Evolutionary conservation across 1,284 basidiomycete species (phyloP).

Genomic region (Apiotrichum laibachii): DNA sequence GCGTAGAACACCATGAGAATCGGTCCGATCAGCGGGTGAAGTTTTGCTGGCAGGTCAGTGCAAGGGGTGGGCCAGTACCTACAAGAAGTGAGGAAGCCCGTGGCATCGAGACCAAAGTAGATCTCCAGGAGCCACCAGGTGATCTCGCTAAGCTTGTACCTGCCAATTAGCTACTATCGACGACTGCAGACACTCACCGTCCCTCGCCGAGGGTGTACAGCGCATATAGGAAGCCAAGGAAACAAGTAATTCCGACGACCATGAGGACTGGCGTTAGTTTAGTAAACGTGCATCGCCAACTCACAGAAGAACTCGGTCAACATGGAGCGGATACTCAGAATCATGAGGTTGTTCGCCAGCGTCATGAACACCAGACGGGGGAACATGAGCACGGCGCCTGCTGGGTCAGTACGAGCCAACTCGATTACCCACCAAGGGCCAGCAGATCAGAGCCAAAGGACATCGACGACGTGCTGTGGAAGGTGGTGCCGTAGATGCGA

Average conservation of each 20-base stretch:
- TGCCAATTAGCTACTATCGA: neutral
- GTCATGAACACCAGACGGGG: constrained; percentile 85
- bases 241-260: constrained; percentile 81
- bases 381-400: constrained; percentile 82
- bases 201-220: constrained; percentile 67
- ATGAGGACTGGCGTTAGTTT: constrained; percentile 59
- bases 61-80: constrained; percentile 38
- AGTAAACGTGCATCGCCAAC: constrained; percentile 38
- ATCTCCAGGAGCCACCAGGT: constrained; percentile 53
- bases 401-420: neutral
- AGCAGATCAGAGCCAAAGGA: constrained; percentile 44
- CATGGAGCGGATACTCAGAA: constrained; percentile 52
- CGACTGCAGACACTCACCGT: neutral
- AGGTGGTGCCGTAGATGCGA: constrained; percentile 67
- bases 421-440: constrained; percentile 34
- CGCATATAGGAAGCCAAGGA: constrained; percentile 75
- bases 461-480: constrained; percentile 61
- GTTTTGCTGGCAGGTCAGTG: constrained; percentile 54
- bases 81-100: constrained; percentile 75
- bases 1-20: constrained; percentile 77
- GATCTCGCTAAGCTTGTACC: constrained; percentile 28
- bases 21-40: constrained; percentile 81
- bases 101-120: constrained; percentile 81
- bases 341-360: constrained; percentile 72
- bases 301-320: constrained; percentile 51